Conservation (phyloP, 169 alveolate genomes). For the Cystoisospora suis region DNA sequence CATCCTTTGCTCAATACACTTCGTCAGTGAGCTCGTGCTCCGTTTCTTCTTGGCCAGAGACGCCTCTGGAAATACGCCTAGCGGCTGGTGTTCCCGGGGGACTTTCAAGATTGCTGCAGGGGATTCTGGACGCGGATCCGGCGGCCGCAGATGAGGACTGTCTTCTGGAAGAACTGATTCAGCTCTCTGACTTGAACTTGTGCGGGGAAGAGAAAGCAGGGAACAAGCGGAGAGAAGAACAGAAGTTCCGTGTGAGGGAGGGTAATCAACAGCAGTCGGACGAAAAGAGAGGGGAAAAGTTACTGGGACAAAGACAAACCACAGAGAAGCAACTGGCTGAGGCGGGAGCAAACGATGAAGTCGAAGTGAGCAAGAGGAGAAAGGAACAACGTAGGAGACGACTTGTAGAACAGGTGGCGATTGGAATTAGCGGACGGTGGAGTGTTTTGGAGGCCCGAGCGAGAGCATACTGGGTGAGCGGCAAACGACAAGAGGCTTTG, state of each 20-base stretch:
- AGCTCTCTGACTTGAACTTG: no score
- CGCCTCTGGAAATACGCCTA: constrained; percentile 6
- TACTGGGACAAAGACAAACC: no score
- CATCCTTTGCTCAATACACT: not conserved
- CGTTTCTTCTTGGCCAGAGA: not conserved
- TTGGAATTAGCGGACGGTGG: constrained; percentile 24
- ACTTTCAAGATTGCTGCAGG: not conserved
- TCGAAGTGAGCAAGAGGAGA: no score
- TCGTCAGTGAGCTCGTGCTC: not conserved
- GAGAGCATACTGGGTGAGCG: not conserved
- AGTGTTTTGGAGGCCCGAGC: not conserved
- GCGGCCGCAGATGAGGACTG: not conserved
- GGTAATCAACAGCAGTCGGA: no score
- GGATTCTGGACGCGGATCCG: not conserved
- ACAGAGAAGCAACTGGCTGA: no score
- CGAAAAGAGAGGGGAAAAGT: not conserved
- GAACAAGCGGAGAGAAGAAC: no score
- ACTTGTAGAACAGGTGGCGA: no score
- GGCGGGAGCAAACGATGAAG: no score
- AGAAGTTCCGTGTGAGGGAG: no score
- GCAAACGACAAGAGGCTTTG: not conserved
- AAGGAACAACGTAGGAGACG: no score
- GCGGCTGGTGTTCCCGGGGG: constrained; percentile 33
- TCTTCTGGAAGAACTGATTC: constrained; percentile 1
- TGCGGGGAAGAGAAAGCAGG: no score